Evolutionary conservation across 78 protist genomes (phyloP).

Genomic region (Dictyostelium capitatum): DNA sequence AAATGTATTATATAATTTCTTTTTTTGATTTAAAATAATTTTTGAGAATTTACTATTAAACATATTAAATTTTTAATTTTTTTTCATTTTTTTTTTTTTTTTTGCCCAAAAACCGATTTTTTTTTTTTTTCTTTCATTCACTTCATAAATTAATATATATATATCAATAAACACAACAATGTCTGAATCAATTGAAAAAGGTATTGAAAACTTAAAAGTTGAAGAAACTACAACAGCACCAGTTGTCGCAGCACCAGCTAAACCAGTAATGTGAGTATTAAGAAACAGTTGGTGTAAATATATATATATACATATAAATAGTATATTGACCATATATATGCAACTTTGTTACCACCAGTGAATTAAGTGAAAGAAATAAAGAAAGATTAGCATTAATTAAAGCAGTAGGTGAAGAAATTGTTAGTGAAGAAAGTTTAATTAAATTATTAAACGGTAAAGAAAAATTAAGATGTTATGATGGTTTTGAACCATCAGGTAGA

Average conservation of each 20-base stretch:
- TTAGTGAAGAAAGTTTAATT: constrained; percentile 89
- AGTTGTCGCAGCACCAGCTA: constrained; percentile 47
- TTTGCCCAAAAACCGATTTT: background rate
- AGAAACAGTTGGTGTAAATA: no score
- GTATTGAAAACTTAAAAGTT: constrained; percentile 23
- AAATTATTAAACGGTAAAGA: constrained; percentile 91
- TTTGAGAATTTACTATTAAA: background rate
- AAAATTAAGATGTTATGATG: constrained; percentile 94
- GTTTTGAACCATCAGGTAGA: constrained; percentile 99
- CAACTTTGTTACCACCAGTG: no score
- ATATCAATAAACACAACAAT: no score
- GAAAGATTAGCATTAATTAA: constrained; percentile 75
- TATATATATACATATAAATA: no score
- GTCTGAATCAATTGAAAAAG: constrained; percentile 11
- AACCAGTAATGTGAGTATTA: constrained; percentile 13
- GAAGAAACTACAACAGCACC: constrained; percentile 19
- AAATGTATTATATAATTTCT: no score
- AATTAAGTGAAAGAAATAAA: constrained; percentile 47
- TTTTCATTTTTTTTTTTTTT: background rate
- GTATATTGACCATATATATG: no score
- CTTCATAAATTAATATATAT: background rate
- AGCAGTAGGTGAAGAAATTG: constrained; percentile 96
- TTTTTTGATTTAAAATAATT: no score
- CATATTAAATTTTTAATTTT: background rate
- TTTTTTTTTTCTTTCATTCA: background rate